phyloP scores from a whole-genome alignment of 306 rosid genomes.

The Corylus avellana region DNA sequence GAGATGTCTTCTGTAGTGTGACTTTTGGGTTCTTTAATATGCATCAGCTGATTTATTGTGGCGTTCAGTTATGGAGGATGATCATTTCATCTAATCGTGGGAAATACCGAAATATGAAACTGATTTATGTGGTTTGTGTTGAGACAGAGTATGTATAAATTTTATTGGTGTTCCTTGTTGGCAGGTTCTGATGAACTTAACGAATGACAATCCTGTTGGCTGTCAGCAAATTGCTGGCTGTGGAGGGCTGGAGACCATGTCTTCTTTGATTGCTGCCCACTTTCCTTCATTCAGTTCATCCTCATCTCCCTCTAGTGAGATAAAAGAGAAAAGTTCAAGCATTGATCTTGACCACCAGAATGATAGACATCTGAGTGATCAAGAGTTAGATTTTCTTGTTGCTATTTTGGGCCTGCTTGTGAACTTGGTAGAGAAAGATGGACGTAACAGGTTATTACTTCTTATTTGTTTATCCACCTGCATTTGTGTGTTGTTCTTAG shows the following conservation, averaged over 20 bases:
- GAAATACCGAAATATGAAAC: not conserved
- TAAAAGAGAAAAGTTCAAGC: constrained; percentile 39
- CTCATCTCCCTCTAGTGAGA: constrained; percentile 47
- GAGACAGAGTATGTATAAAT: not conserved
- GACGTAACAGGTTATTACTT: constrained; percentile 70
- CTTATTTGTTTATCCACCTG: not conserved
- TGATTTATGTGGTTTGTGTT: not conserved
- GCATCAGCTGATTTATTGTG: not conserved
- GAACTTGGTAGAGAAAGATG: constrained; percentile 91
- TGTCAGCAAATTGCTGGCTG: constrained; percentile 79
- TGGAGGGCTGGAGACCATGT: constrained; percentile 94
- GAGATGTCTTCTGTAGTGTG: not conserved
- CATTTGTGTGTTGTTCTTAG: not conserved
- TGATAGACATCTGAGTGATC: constrained; percentile 71
- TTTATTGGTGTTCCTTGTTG: constrained; percentile 25
- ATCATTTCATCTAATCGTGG: not conserved
- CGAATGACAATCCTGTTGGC: constrained; percentile 93
- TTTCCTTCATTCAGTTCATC: constrained; percentile 73
- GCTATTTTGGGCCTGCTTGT: constrained; percentile 97
- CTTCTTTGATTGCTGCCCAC: constrained; percentile 83
- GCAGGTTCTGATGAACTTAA: constrained; percentile 97
- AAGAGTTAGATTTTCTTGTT: constrained; percentile 92
- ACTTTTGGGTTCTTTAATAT: not conserved
- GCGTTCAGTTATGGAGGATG: not conserved
- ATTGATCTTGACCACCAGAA: constrained; percentile 39